Conservation (phyloP, 805 yeast genomes). For the Ogataea sp. region DNA sequence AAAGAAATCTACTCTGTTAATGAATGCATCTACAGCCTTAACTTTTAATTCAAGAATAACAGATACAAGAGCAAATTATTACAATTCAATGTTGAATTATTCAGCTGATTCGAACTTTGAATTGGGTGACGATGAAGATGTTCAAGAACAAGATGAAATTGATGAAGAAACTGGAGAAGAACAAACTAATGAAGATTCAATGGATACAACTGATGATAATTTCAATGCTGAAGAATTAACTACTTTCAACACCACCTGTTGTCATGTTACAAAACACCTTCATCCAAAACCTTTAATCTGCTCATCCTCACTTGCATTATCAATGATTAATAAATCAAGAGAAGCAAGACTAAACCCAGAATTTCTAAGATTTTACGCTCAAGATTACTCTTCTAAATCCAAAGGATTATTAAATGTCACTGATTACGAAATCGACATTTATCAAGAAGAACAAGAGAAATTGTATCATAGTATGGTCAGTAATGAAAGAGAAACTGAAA, state of each 20-base stretch:
- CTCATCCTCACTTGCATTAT: neutral
- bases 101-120: neutral
- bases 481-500: neutral
- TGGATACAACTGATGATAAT: neutral
- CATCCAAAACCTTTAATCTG: neutral
- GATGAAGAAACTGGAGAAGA: neutral
- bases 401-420: slow-evolving; percentile 24
- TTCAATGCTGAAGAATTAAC: neutral
- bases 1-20: neutral
- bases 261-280: neutral
- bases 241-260: neutral
- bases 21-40: neutral
- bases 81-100: neutral
- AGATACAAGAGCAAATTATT: slow-evolving; percentile 2
- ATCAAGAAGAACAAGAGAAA: slow-evolving; percentile 13
- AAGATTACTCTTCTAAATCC: slow-evolving; percentile 34
- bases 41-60: slow-evolving; percentile 4
- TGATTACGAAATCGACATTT: slow-evolving; percentile 26
- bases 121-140: neutral
- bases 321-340: slow-evolving; percentile 14
- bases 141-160: neutral
- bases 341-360: slow-evolving; percentile 44
- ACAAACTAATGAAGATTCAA: neutral
- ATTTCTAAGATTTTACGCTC: slow-evolving; percentile 41
- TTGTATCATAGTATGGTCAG: neutral